A percentile compares a stretch with the other conserved stretches of the same genome.
These are phyloP conservation scores for Adenanthera pavonina DNA, from an alignment of 306 rosid genomes.

Conservation along the genomic window DNA sequence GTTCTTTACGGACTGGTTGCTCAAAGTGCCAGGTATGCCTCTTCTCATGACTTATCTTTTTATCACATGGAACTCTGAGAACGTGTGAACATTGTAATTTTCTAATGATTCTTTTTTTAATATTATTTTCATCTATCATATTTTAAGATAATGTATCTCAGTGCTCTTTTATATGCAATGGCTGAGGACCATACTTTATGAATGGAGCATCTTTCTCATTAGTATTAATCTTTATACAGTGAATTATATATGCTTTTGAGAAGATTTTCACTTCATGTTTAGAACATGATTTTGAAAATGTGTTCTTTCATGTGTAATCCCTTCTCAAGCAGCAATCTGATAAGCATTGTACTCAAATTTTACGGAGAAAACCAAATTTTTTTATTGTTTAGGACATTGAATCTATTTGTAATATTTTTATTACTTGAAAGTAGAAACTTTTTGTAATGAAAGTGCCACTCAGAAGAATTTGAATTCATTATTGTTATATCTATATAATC, in stretches of 20 bases:
- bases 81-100: conserved; percentile 16
- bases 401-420: background rate
- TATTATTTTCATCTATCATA: background rate
- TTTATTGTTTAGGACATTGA: background rate
- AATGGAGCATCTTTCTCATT: background rate
- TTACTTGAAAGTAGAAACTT: background rate
- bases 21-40: conserved; percentile 78
- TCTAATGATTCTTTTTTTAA: background rate
- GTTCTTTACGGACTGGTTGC: conserved; percentile 75
- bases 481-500: background rate
- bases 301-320: background rate
- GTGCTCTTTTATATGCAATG: background rate
- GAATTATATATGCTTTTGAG: background rate
- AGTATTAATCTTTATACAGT: background rate
- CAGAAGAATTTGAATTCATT: background rate
- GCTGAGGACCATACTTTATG: background rate
- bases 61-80: conserved; percentile 15
- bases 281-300: conserved; percentile 5
- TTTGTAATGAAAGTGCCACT: background rate
- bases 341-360: background rate
- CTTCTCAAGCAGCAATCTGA: conserved; percentile 2
- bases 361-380: background rate
- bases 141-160: conserved; percentile 5
- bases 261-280: background rate
- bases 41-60: conserved; percentile 29